These are phyloP conservation scores for Fusarium lyarnte DNA, from an alignment of 2,329 filamentous ascomycete genomes.

Conservation along the genomic window DNA sequence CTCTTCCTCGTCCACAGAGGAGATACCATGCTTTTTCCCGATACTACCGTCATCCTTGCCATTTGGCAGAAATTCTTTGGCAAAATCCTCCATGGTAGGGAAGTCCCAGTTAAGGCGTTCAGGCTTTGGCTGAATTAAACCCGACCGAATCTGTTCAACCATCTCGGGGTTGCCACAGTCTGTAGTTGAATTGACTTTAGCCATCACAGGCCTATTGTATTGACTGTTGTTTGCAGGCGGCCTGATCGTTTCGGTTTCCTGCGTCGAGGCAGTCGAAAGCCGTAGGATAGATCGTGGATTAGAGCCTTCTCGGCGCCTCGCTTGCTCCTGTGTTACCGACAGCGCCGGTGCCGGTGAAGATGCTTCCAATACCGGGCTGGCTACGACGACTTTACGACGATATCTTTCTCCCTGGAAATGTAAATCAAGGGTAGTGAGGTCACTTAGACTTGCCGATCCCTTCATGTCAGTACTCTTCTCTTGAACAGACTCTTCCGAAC, in stretches of 20 bases:
- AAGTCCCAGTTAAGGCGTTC: constrained; percentile 21
- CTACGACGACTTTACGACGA: constrained; percentile 47
- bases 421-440: background rate
- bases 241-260: constrained; percentile 9
- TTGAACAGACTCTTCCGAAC: background rate
- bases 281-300: constrained; percentile 51
- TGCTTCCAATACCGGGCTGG: constrained; percentile 42
- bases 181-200: constrained; percentile 5
- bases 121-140: constrained; percentile 29
- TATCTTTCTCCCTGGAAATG: constrained; percentile 8
- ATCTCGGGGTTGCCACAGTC: constrained; percentile 24
- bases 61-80: constrained; percentile 18
- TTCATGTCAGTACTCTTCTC: background rate
- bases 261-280: constrained; percentile 5
- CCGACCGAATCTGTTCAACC: constrained; percentile 44
- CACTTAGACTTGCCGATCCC: background rate
- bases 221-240: constrained; percentile 31
- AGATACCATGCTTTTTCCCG: background rate
- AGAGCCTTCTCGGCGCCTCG: constrained; percentile 45
- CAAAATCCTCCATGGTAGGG: constrained; percentile 43
- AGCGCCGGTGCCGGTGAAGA: constrained; percentile 40
- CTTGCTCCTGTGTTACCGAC: constrained; percentile 51
- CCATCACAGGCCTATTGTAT: constrained; percentile 36
- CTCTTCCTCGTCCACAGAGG: background rate
- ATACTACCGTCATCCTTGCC: background rate